Base-by-base conservation (phyloP, 2,329 filamentous ascomycete genomes). In the Pseudogymnoascus sp. region DNA sequence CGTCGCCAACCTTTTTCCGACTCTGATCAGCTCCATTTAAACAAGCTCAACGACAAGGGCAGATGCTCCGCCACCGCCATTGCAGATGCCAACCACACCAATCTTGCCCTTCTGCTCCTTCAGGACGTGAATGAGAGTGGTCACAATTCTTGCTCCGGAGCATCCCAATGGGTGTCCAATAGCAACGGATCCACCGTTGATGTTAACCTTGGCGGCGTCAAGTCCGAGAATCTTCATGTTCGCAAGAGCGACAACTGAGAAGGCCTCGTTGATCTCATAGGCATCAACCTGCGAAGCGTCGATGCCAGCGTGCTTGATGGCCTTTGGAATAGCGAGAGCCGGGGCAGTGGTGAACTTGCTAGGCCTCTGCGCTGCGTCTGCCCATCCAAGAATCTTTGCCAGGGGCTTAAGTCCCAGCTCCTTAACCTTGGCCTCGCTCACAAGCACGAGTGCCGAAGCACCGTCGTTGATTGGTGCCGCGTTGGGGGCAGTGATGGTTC, bases 261-360 rank as follows among this genome's bases (percentile, higher is more conserved):
- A 99, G 44, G 95, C 95, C 82, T 99, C 95, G 82, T 99, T 99
- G 83, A 99, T 97, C 83, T 99, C 95, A 77, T 95, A 99, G 70
- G 87, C 95, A 73, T 97, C 93, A 64, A 99, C 83, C 65, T 90
- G 83, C 67, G 88, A 85, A 70, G 87, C 83, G 64, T 86, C 84
- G 66, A 99, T 79, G 67, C 90, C 90, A 66, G 95, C 95, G 78
- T 99, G 93, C 83, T 93, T 92, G 73, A 99, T 85, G 64, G 95
- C 95, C 83, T 97, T 99, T 75, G 95, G 95, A 71, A 99, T 96
- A 68, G 95, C 95, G 63, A 97, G 85, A 19, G 95, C 85, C 9
- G 95, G 95, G 7, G 95, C 89, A 59, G 92, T 95, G 69, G 95
- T 99, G 85, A 99, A 99, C 76, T 95, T 95, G 80, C 88, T 90